Evolutionary conservation across 2,329 filamentous ascomycete species (phyloP), one percentile per base, ranked within the genome.

Genomic region (Xylaria sp.): DNA sequence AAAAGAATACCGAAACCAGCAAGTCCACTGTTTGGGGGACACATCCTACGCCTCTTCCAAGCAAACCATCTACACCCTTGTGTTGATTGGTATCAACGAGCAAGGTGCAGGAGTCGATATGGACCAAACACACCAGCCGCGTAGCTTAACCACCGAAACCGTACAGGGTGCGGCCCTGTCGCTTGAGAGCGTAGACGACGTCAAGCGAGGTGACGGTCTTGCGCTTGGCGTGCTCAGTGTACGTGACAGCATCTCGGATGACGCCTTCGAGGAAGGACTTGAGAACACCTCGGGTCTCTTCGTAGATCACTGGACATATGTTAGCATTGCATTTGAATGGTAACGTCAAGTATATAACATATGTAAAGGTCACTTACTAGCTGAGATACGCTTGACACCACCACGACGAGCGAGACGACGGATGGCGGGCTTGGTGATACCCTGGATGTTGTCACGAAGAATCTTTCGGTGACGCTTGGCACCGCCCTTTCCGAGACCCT

Each of bases 381-480:
- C 94, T 80, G 94, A 97, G 80, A 97, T 97, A 97, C 94, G 94
- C 93, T 97, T 97, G 89, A 97, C 94, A 94, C 94, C 94, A 85
- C 94, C 94, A 96, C 94, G 94, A 86, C 94, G 94, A 75, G 94
- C 94, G 83, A 97, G 94, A 97, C 94, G 94, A 80, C 94, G 92
- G 85, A 97, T 97, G 79, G 94, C 94, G 79, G 94, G 94, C 92
- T 97, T 97, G 81, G 94, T 97, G 82, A 97, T 97, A 86, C 94
- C 94, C 88, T 97, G 94, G 82, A 97, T 97, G 92, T 97, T 97
- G 92, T 97, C 94, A 86, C 94, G 93, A 84, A 97, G 89, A 88
- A 97, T 97, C 93, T 97, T 97, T 81, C 95, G 91, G 87, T 97
- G 94, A 86, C 94, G 94, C 92, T 97, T 98, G 85, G 95, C 95